Evolutionary conservation across 768 basidiomycete genomes (phyloP), one percentile per base, ranked within the genome.

Genomic region (Hericium alpestre): DNA sequence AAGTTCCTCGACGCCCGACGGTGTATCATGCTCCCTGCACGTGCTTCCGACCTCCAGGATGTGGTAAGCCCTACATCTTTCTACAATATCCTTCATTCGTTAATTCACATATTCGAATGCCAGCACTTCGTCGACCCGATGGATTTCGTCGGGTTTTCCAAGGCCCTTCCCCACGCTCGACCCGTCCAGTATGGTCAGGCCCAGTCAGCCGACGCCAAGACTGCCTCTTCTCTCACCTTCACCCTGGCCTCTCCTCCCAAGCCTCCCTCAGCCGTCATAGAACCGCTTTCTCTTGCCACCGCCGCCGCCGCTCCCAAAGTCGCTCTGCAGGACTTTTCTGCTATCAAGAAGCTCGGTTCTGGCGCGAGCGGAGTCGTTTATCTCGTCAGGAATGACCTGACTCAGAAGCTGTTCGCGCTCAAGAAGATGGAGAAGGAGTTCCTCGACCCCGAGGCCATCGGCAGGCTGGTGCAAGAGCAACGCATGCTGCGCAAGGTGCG

Each of bases 401-500:
- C 18, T 18, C 38, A 23, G 2, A 22, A 20, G 11, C 53, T 54
- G 9, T 32, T 32, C 25, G 53, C 53, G 12, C 20, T 54, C 23
- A 54, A 54, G 40, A 54, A 54, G 53, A 43, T 54, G 41, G 53
- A 54, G 39, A 54, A 54, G 40, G 53, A 40, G 22, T 54, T 41
- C 39, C 53, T 54, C 39, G 53, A 46, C 38, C 10, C 38, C 1
- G 38, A 13, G 12, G 20, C 15, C 11, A 25, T 41, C n/a, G 22
- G 12, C 22, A 20, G 6, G 38, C 40, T 54, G 16, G 10, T 54
- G 8, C 13, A 54, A 12, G 56, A 60, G 52, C 56, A 52, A 53
- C 41, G 51, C 23, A 41, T 50, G 13, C 38, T 57, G 39, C 49
- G 53, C n/a, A 27, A 41, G 16, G 56, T 57, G 38, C 53, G 37